Evolutionary conservation across 345 rosid genomes (phyloP).

Genomic region (Geranium brycei): DNA sequence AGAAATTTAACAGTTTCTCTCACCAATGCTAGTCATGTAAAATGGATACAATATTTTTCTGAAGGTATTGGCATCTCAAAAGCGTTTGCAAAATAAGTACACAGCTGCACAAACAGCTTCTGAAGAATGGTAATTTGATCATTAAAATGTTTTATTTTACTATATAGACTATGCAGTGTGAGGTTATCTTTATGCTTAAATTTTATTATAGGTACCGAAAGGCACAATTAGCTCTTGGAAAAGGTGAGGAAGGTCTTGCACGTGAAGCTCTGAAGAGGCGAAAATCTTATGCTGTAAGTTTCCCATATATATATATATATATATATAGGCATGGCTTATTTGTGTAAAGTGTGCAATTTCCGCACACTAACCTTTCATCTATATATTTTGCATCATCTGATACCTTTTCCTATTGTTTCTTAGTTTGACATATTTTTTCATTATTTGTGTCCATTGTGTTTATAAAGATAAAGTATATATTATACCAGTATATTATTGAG

Average conservation of each 20-base stretch:
- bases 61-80: slow-evolving; percentile 71
- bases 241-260: slow-evolving; percentile 80
- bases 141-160: slow-evolving; percentile 1
- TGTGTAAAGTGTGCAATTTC: too few relatives aligned
- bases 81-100: slow-evolving; percentile 59
- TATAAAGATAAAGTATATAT: too few relatives aligned
- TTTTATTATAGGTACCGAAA: slow-evolving; percentile 45
- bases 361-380: too few relatives aligned
- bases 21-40: too few relatives aligned
- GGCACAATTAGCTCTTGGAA: slow-evolving; percentile 68
- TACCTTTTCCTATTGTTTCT: too few relatives aligned
- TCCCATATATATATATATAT: not conserved
- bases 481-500: too few relatives aligned
- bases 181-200: not conserved
- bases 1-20: too few relatives aligned
- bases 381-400: too few relatives aligned
- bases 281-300: slow-evolving; percentile 57
- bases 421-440: too few relatives aligned
- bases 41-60: slow-evolving; percentile 1
- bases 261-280: slow-evolving; percentile 82
- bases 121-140: slow-evolving; percentile 46
- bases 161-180: not conserved
- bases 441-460: too few relatives aligned
- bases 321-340: too few relatives aligned
- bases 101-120: slow-evolving; percentile 62